Evolutionary conservation across 192 early-diverging fungal genomes (phyloP).

Genomic region (Coemansia sp.): DNA sequence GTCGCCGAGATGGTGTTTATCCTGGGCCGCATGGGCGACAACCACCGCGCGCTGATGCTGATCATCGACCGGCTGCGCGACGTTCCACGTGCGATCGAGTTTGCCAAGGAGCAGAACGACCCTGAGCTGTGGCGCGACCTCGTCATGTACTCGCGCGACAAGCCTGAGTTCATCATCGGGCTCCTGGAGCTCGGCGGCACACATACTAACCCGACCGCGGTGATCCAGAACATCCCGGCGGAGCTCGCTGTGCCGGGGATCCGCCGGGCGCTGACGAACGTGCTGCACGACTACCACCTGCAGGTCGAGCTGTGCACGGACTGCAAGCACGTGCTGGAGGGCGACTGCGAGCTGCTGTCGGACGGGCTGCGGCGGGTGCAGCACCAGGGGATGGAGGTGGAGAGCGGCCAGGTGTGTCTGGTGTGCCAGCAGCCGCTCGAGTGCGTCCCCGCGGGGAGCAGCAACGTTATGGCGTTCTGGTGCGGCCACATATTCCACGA

Average conservation of each 20-base stretch:
- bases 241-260: conserved; percentile 80
- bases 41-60: conserved; percentile 86
- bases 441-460: conserved; percentile 20
- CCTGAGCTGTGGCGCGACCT: conserved; percentile 95
- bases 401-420: conserved; percentile 48
- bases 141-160: conserved; percentile 89
- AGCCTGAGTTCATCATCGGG: conserved; percentile 95
- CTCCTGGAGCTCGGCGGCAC: conserved; percentile 88
- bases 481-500: conserved; percentile 90
- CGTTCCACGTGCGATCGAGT: conserved; percentile 95
- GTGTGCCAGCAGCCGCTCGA: conserved; percentile 42
- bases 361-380: conserved; percentile 66
- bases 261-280: conserved; percentile 76
- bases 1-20: conserved; percentile 98
- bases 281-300: conserved; percentile 89
- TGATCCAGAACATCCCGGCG: conserved; percentile 80
- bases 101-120: conserved; percentile 97
- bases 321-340: conserved; percentile 85
- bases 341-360: conserved; percentile 80
- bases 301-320: conserved; percentile 89
- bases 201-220: conserved; percentile 77
- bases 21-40: conserved; percentile 96
- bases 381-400: conserved; percentile 63
- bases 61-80: conserved; percentile 90
- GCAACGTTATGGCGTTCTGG: conserved; percentile 73